These are phyloP conservation scores for Suillus hirtellus DNA, from an alignment of 768 basidiomycete genomes.

Conservation along the genomic window DNA sequence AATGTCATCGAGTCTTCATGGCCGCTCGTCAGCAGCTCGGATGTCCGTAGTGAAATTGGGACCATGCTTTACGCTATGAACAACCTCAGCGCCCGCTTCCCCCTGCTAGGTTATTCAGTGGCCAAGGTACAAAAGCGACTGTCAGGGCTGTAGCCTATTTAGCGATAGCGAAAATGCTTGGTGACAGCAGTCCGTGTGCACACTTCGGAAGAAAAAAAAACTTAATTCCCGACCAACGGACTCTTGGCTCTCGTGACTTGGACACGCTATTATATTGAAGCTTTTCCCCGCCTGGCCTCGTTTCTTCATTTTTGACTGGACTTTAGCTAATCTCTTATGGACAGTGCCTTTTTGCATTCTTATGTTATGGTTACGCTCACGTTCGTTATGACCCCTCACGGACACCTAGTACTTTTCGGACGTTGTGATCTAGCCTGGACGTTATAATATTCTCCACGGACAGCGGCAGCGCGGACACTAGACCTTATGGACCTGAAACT, in stretches of 20 bases:
- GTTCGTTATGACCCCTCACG: conserved; percentile 28
- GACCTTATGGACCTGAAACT: conserved; percentile 23
- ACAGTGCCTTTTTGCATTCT: conserved; percentile 15
- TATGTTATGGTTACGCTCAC: conserved; percentile 15
- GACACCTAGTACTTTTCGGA: conserved; percentile 21
- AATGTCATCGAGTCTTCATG: conserved; percentile 62
- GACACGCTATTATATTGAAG: conserved; percentile 3
- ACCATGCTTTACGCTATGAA: conserved; percentile 66
- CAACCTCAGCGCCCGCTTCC: conserved; percentile 58
- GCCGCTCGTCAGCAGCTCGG: conserved; percentile 56
- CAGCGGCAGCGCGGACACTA: conserved; percentile 23
- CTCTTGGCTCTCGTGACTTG: conserved; percentile 1
- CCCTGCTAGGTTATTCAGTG: conserved; percentile 45
- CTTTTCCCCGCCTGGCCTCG: conserved; percentile 1
- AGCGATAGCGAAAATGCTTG: not conserved
- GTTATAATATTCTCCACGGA: conserved; percentile 16
- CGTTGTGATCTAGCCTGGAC: conserved; percentile 10
- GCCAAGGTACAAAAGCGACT: conserved; percentile 34
- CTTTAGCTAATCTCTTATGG: conserved; percentile 21
- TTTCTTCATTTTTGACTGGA: conserved; percentile 16
- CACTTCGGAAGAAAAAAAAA: conserved; percentile 5
- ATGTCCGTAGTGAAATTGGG: conserved; percentile 61
- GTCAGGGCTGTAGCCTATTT: conserved; percentile 12
- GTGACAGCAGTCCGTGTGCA: not conserved
- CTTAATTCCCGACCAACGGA: conserved; percentile 5